Evolutionary conservation across 768 basidiomycete species (phyloP), one percentile per base, ranked within the genome.

Genomic region (Termitomyces sp.): DNA sequence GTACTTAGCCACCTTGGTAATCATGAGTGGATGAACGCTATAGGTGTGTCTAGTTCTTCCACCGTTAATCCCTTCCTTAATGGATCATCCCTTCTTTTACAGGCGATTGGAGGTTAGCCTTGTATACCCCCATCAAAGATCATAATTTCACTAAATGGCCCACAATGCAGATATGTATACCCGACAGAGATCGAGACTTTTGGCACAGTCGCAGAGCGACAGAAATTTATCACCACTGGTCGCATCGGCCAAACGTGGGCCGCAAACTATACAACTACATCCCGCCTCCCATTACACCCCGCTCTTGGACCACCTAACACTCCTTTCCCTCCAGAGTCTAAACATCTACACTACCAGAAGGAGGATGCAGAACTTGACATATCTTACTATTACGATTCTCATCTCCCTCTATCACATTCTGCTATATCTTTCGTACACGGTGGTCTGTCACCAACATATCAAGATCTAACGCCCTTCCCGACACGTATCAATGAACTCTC

Each of bases 361-460:
- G 48, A 49, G 23, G 35, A 49, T 49, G 10, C 25, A 18, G 48
- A 49, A 38, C 35, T 38, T 27, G 48, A 49, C n/a, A 49, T 36
- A 16, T 36, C 33, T 25, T 18, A 36, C 11, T 64, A 66, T 46
- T 62, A 70, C 66, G 57, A 77, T 65, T 27, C 69, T 55, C 53
- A 66, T 60, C 66, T 76, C 2, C 78, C 82, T 6, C 76, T 94
- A 50, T 86, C 88, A 0, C 89, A 88, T 67, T 79, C 89, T 0
- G 91, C 94, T 1, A 72, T 94, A 27, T 92, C 94, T 1, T 98
- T 98, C 68, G 90, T 96, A 2, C 97, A 98, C 57, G 96, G 95
- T 18, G 95, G 95, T 0, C 76, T 98, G 38, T 82, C 89, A 3
- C 88, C 91, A 7, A 78, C 83, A 1, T 96, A 92, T 61, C 75